These are phyloP conservation scores for Sphaceloma murrayae DNA, from an alignment of 2,329 filamentous ascomycete genomes.

Conservation along the genomic window DNA sequence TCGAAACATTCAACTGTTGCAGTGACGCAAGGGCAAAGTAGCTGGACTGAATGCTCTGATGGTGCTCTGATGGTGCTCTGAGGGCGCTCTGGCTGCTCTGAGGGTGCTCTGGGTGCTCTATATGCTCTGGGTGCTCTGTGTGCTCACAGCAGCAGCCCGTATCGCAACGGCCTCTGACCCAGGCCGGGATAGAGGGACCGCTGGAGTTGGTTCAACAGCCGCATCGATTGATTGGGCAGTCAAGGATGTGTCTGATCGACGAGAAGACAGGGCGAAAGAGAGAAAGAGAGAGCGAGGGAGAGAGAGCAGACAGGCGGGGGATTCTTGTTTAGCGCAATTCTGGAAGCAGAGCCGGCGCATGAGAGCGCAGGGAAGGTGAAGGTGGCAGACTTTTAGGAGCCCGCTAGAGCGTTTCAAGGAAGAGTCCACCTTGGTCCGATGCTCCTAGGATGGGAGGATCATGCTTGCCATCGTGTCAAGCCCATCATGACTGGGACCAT, in stretches of 20 bases:
- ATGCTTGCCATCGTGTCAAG: no score
- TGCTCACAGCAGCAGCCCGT: no score
- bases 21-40: constrained; percentile 5
- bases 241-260: constrained; percentile 9
- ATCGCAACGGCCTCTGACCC: no score
- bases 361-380: constrained; percentile 2
- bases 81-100: not conserved
- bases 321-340: no score
- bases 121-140: not conserved
- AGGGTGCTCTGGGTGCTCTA: not conserved
- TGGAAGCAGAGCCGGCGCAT: constrained; percentile 10
- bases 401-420: constrained; percentile 15
- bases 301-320: no score
- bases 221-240: constrained; percentile 2
- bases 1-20: constrained; percentile 9
- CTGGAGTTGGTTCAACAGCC: not conserved
- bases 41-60: not conserved
- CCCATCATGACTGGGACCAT: no score
- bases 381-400: no score
- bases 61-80: no score
- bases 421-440: not conserved
- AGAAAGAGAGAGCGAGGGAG: not conserved
- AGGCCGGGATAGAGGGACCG: not conserved
- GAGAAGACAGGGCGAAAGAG: not conserved
- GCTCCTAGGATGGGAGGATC: no score